A percentile compares a stretch with the other conserved stretches of the same genome.
These are phyloP conservation scores for Juglanconis oblonga DNA, from an alignment of 2,329 filamentous ascomycete genomes.

Conservation along the genomic window DNA sequence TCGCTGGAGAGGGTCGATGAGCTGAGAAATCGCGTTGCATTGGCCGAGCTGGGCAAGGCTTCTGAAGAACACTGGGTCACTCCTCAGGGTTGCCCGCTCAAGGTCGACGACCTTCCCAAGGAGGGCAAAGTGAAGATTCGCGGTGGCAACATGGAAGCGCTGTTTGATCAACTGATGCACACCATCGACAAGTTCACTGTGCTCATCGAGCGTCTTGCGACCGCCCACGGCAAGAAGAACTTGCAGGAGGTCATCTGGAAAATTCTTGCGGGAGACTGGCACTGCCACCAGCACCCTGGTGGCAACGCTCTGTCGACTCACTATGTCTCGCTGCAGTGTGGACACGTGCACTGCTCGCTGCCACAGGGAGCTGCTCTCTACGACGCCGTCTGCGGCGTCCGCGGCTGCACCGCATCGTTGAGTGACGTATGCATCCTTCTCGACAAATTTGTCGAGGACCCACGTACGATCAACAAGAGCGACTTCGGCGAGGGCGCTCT, in stretches of 20 bases:
- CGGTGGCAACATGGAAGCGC: conserved; percentile 15
- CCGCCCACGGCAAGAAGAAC: conserved; percentile 11
- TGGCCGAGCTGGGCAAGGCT: conserved; percentile 1
- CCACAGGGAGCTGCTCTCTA: neutral
- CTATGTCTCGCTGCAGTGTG: conserved; percentile 13
- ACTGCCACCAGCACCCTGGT: neutral
- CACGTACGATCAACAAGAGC: conserved; percentile 1
- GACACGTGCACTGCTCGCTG: conserved; percentile 8
- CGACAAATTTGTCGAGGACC: neutral
- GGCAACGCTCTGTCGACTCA: neutral
- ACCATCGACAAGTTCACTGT: neutral
- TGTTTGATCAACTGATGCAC: conserved; percentile 16
- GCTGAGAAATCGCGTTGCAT: conserved; percentile 3
- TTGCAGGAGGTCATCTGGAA: conserved; percentile 4
- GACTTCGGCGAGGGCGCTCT: conserved; percentile 5
- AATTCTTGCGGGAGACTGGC: neutral
- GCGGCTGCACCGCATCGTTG: conserved; percentile 7
- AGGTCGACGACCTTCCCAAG: neutral
- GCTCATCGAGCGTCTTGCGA: conserved; percentile 2
- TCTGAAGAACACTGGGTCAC: conserved; percentile 13
- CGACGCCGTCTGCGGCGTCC: neutral
- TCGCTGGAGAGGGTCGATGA: neutral
- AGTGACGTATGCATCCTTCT: conserved; percentile 13
- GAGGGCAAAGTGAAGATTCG: conserved; percentile 11
- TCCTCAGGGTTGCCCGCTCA: conserved; percentile 9